These are phyloP conservation scores for Pichia nakasei DNA, from an alignment of 805 yeast genomes.

Conservation along the genomic window DNA sequence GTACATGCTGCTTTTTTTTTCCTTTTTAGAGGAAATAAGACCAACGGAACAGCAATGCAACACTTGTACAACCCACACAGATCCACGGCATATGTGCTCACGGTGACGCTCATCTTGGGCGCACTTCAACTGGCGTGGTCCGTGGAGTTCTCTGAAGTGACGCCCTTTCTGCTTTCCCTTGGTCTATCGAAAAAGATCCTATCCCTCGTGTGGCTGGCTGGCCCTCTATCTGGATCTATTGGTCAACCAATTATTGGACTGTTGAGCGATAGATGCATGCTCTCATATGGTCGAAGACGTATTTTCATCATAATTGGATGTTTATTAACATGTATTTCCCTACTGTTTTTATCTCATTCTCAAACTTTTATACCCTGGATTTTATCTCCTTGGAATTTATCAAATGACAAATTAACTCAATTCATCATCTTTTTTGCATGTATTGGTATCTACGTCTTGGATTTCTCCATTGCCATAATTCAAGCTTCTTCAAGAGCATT, in stretches of 20 bases:
- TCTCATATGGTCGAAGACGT: constrained; percentile 41
- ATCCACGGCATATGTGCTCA: constrained; percentile 34
- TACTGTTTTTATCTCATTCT: constrained; percentile 39
- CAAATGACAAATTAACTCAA: constrained; percentile 19
- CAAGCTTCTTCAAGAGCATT: constrained; percentile 55
- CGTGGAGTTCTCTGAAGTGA: constrained; percentile 55
- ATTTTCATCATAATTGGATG: constrained; percentile 53
- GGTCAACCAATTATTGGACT: constrained; percentile 61
- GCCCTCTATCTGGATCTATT: constrained; percentile 53
- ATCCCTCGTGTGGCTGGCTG: constrained; percentile 59
- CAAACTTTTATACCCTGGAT: constrained; percentile 30
- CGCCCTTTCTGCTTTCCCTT: constrained; percentile 51
- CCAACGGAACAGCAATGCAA: background rate
- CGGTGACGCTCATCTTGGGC: constrained; percentile 42
- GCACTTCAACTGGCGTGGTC: constrained; percentile 61
- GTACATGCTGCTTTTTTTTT: no score
- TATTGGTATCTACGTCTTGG: constrained; percentile 42
- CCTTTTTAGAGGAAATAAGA: no score
- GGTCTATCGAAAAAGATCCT: constrained; percentile 49
- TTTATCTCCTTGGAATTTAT: constrained; percentile 13
- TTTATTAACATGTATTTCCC: constrained; percentile 35
- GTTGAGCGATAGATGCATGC: constrained; percentile 42
- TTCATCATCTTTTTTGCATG: constrained; percentile 43
- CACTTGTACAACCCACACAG: constrained; percentile 34
- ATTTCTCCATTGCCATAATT: constrained; percentile 49